phyloP scores from a whole-genome alignment of 352 stramenopile genomes.

The Pseudoperonospora humuli region DNA sequence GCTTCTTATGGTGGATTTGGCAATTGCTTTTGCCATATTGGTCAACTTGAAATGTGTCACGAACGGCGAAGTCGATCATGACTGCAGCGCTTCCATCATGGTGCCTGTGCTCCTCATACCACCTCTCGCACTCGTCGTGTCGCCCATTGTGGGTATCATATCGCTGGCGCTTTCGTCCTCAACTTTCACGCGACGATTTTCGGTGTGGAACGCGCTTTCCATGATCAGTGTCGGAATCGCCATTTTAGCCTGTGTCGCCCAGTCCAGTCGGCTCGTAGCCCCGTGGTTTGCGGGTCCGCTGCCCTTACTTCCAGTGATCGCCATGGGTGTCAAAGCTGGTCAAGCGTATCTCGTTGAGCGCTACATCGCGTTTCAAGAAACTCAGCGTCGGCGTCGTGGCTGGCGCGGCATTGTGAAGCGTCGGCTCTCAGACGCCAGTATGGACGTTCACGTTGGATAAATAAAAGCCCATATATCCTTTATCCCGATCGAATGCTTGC shows the following conservation, averaged over 20 bases:
- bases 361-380: conserved; percentile 78
- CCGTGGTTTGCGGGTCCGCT: conserved; percentile 74
- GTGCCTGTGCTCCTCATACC: conserved; percentile 62
- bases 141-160: conserved; percentile 68
- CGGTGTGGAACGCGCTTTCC: conserved; percentile 76
- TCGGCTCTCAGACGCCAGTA: conserved; percentile 64
- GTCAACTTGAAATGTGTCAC: conserved; percentile 77
- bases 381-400: conserved; percentile 54
- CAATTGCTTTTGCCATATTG: conserved; percentile 73
- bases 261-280: conserved; percentile 62
- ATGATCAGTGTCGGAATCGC: conserved; percentile 66
- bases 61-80: conserved; percentile 53
- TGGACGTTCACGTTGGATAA: conserved; percentile 2
- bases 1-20: conserved; percentile 68
- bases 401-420: conserved; percentile 83
- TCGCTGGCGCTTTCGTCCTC: conserved; percentile 63
- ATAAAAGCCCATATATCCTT: background rate
- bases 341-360: conserved; percentile 63
- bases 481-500: too few relatives aligned
- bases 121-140: conserved; percentile 59
- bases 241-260: conserved; percentile 50
- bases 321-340: conserved; percentile 54
- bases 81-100: conserved; percentile 69
- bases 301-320: conserved; percentile 58
- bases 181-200: conserved; percentile 60